A percentile compares a stretch with the other conserved stretches of the same genome.
phyloP scores from a whole-genome alignment of 257 asterid genomes.

The Nicotiana benthamiana region DNA sequence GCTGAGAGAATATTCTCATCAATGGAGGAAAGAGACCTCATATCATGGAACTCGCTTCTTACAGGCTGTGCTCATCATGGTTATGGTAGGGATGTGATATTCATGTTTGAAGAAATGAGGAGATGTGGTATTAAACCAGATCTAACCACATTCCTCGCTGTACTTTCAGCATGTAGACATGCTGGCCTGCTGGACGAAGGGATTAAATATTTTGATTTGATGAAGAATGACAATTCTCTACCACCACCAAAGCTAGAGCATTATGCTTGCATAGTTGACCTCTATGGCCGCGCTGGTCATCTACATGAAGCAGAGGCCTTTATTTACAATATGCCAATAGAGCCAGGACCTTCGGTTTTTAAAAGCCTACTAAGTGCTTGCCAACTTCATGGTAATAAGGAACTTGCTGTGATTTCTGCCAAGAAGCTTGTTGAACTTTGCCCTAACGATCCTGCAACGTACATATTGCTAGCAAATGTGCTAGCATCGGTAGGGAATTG shows the following conservation, averaged over 20 bases:
- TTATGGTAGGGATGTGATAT: slow-evolving; percentile 36
- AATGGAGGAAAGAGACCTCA: slow-evolving; percentile 40
- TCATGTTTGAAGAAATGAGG: slow-evolving; percentile 51
- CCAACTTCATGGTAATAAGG: slow-evolving; percentile 46
- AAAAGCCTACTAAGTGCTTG: slow-evolving; percentile 51
- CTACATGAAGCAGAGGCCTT: slow-evolving; percentile 50
- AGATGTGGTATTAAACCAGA: slow-evolving; percentile 32
- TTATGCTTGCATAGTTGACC: slow-evolving; percentile 57
- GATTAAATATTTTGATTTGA: slow-evolving; percentile 39
- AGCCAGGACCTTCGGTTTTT: slow-evolving; percentile 36
- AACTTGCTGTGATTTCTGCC: slow-evolving; percentile 34
- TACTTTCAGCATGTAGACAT: slow-evolving; percentile 57
- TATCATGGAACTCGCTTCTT: slow-evolving; percentile 64
- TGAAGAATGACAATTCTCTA: slow-evolving; percentile 30
- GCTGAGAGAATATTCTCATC: slow-evolving; percentile 39
- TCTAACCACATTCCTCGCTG: slow-evolving; percentile 43
- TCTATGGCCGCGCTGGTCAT: slow-evolving; percentile 53
- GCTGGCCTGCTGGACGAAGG: slow-evolving; percentile 52
- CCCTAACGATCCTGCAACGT: slow-evolving; percentile 50
- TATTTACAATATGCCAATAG: slow-evolving; percentile 40
- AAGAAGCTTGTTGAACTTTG: slow-evolving; percentile 44
- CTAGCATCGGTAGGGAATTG: slow-evolving; percentile 55
- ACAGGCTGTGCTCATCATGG: slow-evolving; percentile 52
- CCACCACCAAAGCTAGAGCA: slow-evolving; percentile 42
- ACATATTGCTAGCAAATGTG: slow-evolving; percentile 46